These are phyloP conservation scores for Hypoxylon sp. DNA, from an alignment of 2,329 filamentous ascomycete genomes.

Conservation along the genomic window DNA sequence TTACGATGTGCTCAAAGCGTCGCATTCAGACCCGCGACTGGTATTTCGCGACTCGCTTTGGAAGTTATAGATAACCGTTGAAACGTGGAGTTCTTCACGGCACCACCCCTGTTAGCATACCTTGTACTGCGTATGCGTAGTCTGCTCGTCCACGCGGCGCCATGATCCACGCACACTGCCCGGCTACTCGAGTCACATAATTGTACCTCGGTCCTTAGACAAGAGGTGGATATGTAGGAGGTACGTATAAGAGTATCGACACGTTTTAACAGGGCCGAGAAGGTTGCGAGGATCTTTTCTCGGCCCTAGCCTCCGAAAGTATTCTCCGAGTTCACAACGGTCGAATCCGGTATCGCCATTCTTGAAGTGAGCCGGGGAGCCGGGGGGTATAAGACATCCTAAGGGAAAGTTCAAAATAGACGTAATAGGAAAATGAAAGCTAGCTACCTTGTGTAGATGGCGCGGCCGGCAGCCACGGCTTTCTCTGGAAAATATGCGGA, in stretches of 20 bases:
- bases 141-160: slow-evolving; percentile 30
- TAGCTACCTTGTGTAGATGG: slow-evolving; percentile 34
- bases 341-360: slow-evolving; percentile 40
- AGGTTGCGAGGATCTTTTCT: slow-evolving; percentile 42
- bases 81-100: slow-evolving; percentile 45
- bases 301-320: slow-evolving; percentile 45
- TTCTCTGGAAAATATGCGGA: slow-evolving; percentile 18
- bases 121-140: slow-evolving; percentile 12
- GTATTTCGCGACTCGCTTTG: slow-evolving; percentile 37
- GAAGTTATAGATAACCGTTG: slow-evolving; percentile 40
- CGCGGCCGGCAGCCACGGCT: slow-evolving; percentile 11
- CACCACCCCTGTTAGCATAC: slow-evolving; percentile 29
- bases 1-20: slow-evolving; percentile 38
- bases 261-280: slow-evolving; percentile 34
- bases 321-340: slow-evolving; percentile 48
- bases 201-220: slow-evolving; percentile 22
- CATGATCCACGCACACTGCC: slow-evolving; percentile 37
- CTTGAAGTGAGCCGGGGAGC: slow-evolving; percentile 31
- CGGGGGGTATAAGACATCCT: slow-evolving; percentile 27
- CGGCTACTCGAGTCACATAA: slow-evolving; percentile 34
- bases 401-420: slow-evolving; percentile 13
- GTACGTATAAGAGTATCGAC: slow-evolving; percentile 22
- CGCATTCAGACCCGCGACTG: slow-evolving; percentile 34
- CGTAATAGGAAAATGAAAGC: slow-evolving; percentile 26
- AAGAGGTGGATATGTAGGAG: slow-evolving; percentile 8